A percentile compares a stretch with the other conserved stretches of the same genome.
These are phyloP conservation scores for Cystobasidium sp. DNA, from an alignment of 1,284 basidiomycete species.

Conservation along the genomic window DNA sequence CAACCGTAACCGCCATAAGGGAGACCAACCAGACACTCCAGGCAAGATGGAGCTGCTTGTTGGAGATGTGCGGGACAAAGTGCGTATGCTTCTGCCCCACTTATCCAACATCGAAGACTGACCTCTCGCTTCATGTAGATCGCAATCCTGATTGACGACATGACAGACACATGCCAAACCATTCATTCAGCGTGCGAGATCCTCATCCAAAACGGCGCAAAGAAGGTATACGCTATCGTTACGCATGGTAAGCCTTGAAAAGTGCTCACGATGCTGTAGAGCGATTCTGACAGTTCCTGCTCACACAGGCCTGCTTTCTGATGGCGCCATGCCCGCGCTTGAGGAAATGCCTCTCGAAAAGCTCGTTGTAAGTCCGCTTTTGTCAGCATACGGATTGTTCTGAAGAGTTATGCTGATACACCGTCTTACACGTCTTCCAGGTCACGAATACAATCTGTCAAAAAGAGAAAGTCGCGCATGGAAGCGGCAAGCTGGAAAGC, in stretches of 20 bases:
- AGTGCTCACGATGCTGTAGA: slow-evolving; percentile 25
- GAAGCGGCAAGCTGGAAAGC: slow-evolving; percentile 61
- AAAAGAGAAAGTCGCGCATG: slow-evolving; percentile 61
- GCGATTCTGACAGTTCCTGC: neutral
- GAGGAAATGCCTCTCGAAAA: slow-evolving; percentile 78
- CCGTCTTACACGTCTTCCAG: slow-evolving; percentile 55
- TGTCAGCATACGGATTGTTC: neutral
- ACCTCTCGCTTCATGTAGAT: slow-evolving; percentile 61
- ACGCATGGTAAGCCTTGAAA: slow-evolving; percentile 74
- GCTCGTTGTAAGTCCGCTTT: slow-evolving; percentile 72
- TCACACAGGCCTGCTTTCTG: slow-evolving; percentile 77
- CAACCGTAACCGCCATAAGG: slow-evolving; percentile 74
- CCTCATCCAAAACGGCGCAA: slow-evolving; percentile 84
- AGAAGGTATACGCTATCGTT: slow-evolving; percentile 83
- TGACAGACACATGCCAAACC: slow-evolving; percentile 94
- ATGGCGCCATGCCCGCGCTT: slow-evolving; percentile 76
- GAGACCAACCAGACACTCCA: slow-evolving; percentile 61
- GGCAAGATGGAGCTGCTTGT: slow-evolving; percentile 86
- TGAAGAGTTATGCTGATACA: neutral
- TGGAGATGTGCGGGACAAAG: slow-evolving; percentile 93
- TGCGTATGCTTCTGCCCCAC: slow-evolving; percentile 54
- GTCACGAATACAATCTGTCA: slow-evolving; percentile 80
- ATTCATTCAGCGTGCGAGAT: slow-evolving; percentile 82
- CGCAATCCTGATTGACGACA: slow-evolving; percentile 95
- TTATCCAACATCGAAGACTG: slow-evolving; percentile 3